phyloP scores from a whole-genome alignment of 331 rosid species.

The Quercus lobata region DNA sequence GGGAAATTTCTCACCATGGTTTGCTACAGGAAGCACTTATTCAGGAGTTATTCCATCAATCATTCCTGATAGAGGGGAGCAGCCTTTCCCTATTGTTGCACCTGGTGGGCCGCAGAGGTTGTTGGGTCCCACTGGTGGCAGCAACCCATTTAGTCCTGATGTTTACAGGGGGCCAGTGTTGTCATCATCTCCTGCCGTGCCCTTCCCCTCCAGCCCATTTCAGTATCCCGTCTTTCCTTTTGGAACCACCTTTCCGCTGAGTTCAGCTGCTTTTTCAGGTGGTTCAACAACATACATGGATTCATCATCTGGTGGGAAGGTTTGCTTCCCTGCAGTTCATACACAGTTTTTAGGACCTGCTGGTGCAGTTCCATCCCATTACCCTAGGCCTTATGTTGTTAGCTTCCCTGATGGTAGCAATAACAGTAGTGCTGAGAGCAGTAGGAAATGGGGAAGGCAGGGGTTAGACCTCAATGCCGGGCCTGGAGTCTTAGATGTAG shows the following conservation, averaged over 20 bases:
- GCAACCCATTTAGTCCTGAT: slow-evolving; percentile 54
- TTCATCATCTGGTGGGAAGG: slow-evolving; percentile 59
- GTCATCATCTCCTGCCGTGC: slow-evolving; percentile 75
- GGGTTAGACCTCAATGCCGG: slow-evolving; percentile 86
- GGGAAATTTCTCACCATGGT: slow-evolving; percentile 75
- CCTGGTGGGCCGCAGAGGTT: slow-evolving; percentile 62
- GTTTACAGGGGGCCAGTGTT: slow-evolving; percentile 65
- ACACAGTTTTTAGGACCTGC: slow-evolving; percentile 76
- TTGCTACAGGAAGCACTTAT: slow-evolving; percentile 61
- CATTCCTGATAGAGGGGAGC: slow-evolving; percentile 63
- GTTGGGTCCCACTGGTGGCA: slow-evolving; percentile 49
- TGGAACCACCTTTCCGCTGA: slow-evolving; percentile 56
- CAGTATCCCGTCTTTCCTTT: slow-evolving; percentile 76
- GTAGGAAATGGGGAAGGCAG: slow-evolving; percentile 77
- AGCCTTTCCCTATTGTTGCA: slow-evolving; percentile 51
- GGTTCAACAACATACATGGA: slow-evolving; percentile 60
- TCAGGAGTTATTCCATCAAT: slow-evolving; percentile 67
- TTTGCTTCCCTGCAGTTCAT: slow-evolving; percentile 67
- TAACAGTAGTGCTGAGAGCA: slow-evolving; percentile 48
- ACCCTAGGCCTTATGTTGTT: slow-evolving; percentile 60
- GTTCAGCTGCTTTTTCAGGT: slow-evolving; percentile 57
- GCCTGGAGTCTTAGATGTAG: slow-evolving; percentile 68
- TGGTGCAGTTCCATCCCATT: slow-evolving; percentile 50
- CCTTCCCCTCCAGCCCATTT: slow-evolving; percentile 54
- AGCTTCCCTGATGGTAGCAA: slow-evolving; percentile 60